Base-by-base conservation (phyloP, 2,329 filamentous ascomycete species). In the Sordariomycetes sp. region DNA sequence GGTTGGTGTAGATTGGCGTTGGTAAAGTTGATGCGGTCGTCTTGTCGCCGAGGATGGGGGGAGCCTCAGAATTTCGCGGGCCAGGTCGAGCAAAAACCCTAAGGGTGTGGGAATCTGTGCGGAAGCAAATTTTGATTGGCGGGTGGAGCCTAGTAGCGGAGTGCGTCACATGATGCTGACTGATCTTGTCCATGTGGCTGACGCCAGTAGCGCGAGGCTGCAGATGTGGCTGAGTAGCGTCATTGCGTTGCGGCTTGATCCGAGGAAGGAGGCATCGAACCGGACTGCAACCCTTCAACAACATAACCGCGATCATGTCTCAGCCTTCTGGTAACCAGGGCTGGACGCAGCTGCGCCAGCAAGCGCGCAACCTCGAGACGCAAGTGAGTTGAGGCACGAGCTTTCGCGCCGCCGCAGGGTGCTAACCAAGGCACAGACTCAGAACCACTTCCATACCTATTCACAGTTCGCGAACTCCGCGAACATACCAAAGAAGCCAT, bases 271-370 rank as follows among this genome's bases (percentile, higher is more conserved):
- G 25, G 23, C 16, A 11, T n/a, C 30, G 12, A 21, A 20, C 10
- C 5, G 6, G 16, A 14, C 19, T n/a, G 8, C 16, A 14, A 20
- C 19, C 17, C 8, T 14, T 21, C 9, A 8, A 32, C 17, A 32
- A 11, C 16, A 26, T 21, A 10, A 18, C 16, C 31, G 10, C 15
- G 12, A 38, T n/a, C 43, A 79, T 77, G 72, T 63, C 70, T 42
- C 53, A 67, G 45, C 58, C 66, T 38, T 61, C 66, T 30, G 64
- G 72, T 43, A 76, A 62, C 42, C 69, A 73, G 42, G 81, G 87
- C 63, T 98, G 92, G 92, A 81, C 86, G 51, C 87, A 95, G 64
- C 72, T 96, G 46, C 84, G 92, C 49, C 87, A 95, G 57, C 90
- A 96, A 63, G 86, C 87, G 41, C 75, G 92, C 49, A 76, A 79